Evolutionary conservation across 768 basidiomycete species (phyloP), one percentile per base, ranked within the genome.

Genomic region (Phanerochaete carnosa): DNA sequence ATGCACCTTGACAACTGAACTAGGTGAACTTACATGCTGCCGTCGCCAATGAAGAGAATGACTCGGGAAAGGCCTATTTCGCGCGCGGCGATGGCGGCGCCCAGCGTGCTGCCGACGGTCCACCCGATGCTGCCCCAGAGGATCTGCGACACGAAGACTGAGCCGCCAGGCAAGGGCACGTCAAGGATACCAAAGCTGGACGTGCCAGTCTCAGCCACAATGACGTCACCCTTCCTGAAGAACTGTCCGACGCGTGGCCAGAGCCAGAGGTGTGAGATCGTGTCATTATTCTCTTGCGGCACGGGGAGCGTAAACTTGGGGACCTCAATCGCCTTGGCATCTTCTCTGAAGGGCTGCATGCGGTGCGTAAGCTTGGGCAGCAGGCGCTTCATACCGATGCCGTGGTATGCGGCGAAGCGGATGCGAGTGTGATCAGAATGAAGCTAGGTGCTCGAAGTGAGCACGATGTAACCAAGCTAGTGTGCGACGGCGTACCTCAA

Each of bases 51-150:
- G 72, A 96, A 95, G 45, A 95, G 75, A 45, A 97, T 87, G 1
- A 89, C 87, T 43, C 95, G 78, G 3, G 85, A 79, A 45, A 85
- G 74, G 4, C 77, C 75, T 11, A 76, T 67, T 51, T 95, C 91
- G 43, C 79, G 76, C 1, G 88, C 94, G 2, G 90, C 95, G 32
- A 95, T 76, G 2, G 92, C 89, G 6, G 88, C 89, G 32, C 94
- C 94, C 0, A 95, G 81, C 19, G 83, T 81, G 47, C 83, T 83
- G 77, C 92, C 92, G 43, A 90, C 85, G 19, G 89, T 85, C 88
- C 89, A 97, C 0, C 95, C 95, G 65, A 98, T 97, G 60, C 88
- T 89, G 53, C 95, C 95, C 88, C 91, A 97, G 5, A 97, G 75
- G 54, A 96, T 85, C 73, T 95, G 93, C 62, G 80, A 84, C 39